These are phyloP conservation scores for Tetrapisispora pingtungensis DNA, from an alignment of 805 yeast genomes.

Conservation along the genomic window DNA sequence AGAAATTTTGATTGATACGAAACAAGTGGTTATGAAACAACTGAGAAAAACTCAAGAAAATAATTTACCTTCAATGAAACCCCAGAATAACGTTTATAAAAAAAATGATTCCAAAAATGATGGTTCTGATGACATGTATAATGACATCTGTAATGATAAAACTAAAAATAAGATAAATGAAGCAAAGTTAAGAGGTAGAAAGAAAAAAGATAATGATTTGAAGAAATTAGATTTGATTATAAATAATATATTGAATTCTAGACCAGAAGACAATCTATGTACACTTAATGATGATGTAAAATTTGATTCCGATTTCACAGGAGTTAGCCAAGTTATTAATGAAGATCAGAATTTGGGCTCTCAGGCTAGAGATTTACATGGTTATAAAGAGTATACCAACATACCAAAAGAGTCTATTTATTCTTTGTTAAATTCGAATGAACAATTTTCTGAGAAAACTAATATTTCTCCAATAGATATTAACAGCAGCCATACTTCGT, in stretches of 20 bases:
- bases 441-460: neutral
- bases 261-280: neutral
- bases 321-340: too few relatives aligned
- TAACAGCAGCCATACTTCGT: neutral
- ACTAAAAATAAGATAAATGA: neutral
- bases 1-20: conserved; percentile 11
- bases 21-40: neutral
- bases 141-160: too few relatives aligned
- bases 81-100: too few relatives aligned
- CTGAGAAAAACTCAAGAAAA: neutral
- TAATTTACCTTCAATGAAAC: too few relatives aligned
- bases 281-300: neutral
- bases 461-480: neutral
- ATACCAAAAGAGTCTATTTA: neutral
- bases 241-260: neutral
- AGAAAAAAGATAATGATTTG: neutral
- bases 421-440: neutral
- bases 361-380: too few relatives aligned
- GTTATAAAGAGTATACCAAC: too few relatives aligned
- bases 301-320: too few relatives aligned
- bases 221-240: neutral
- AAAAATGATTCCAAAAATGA: neutral
- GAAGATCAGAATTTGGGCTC: too few relatives aligned
- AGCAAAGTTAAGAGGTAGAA: conserved; percentile 1
- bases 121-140: too few relatives aligned